phyloP scores from a whole-genome alignment of 352 stramenopile species.

The Plasmopara viticola region DNA sequence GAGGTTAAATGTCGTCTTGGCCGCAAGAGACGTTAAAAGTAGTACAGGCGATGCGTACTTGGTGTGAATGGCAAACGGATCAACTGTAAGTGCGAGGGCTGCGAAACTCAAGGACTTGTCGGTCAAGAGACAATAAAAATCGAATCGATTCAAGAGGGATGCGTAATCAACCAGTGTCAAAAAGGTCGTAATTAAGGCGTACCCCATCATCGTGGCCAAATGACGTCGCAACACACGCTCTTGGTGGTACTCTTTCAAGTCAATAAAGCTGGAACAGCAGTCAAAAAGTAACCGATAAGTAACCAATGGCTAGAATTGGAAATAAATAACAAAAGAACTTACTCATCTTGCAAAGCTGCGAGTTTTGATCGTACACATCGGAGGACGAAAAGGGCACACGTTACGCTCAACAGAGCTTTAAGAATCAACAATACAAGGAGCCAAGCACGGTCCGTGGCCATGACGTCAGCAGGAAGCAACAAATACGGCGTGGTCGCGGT shows the following conservation, averaged over 20 bases:
- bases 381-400: slow-evolving; percentile 25
- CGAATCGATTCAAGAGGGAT: slow-evolving; percentile 56
- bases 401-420: slow-evolving; percentile 32
- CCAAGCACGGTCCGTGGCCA: slow-evolving; percentile 47
- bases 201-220: slow-evolving; percentile 31
- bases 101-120: slow-evolving; percentile 28
- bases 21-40: slow-evolving; percentile 31
- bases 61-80: slow-evolving; percentile 39
- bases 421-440: slow-evolving; percentile 30
- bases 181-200: slow-evolving; percentile 37
- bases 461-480: slow-evolving; percentile 26
- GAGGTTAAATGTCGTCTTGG: slow-evolving; percentile 56
- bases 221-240: slow-evolving; percentile 42
- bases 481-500: slow-evolving; percentile 20
- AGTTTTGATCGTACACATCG: slow-evolving; percentile 52
- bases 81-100: slow-evolving; percentile 26
- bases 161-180: slow-evolving; percentile 47
- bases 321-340: slow-evolving; percentile 16
- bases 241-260: slow-evolving; percentile 54
- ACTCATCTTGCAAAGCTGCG: slow-evolving; percentile 61
- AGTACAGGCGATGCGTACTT: slow-evolving; percentile 33
- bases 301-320: neutral
- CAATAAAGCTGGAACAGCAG: slow-evolving; percentile 43
- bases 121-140: slow-evolving; percentile 43
- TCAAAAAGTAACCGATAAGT: neutral